phyloP scores from a whole-genome alignment of 2,329 filamentous ascomycete genomes.

The Colletotrichum camelliae region DNA sequence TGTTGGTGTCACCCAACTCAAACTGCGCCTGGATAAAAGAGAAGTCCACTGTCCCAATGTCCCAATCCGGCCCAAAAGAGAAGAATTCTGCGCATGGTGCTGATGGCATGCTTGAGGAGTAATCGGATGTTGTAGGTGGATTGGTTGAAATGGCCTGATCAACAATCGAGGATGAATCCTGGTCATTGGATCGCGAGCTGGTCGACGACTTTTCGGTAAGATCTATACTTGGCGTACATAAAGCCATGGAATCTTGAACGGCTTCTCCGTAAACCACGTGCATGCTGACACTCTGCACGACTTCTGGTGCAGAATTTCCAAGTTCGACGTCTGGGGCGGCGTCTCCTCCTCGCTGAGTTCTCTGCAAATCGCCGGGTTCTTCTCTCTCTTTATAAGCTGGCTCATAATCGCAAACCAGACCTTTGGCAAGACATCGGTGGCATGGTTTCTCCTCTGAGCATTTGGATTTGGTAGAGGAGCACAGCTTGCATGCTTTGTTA shows the following conservation, averaged over 20 bases:
- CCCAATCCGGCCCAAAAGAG: background rate
- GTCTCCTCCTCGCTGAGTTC: background rate
- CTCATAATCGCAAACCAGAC: background rate
- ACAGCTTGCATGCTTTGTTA: background rate
- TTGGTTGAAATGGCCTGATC: background rate
- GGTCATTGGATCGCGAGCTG: background rate
- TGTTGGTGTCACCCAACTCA: background rate
- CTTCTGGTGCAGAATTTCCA: background rate
- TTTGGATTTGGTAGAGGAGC: background rate
- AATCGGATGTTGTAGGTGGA: background rate
- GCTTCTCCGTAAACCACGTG: rapidly evolving
- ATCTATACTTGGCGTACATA: background rate
- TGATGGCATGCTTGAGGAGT: background rate
- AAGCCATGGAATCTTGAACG: background rate
- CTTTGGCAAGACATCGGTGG: background rate
- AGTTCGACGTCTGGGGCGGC: background rate
- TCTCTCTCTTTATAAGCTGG: background rate
- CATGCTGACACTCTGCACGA: background rate
- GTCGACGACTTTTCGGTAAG: background rate
- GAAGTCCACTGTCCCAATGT: background rate
- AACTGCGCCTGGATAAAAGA: background rate
- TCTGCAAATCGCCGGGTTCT: background rate
- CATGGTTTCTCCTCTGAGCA: background rate
- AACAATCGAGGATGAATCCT: background rate
- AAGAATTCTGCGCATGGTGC: background rate